Conservation (phyloP, 208 protist species). For the Novymonas esmeraldas region DNA sequence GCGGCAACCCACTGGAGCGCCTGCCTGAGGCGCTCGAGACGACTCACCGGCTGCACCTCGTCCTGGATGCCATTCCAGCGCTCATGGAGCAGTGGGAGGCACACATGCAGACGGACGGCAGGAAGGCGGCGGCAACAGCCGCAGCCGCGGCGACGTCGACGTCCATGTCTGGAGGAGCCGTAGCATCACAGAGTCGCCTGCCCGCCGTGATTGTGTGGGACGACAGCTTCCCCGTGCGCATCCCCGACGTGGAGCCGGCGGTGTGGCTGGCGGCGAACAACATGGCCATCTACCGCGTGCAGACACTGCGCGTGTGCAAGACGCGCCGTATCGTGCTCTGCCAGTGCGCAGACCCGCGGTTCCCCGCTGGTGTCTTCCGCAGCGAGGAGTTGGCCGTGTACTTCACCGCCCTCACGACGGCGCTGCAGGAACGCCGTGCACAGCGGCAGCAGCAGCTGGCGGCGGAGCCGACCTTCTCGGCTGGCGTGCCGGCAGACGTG, state of each 20-base stretch:
- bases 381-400: constrained; percentile 37
- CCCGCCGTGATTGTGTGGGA: constrained; percentile 73
- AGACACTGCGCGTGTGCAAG: constrained; percentile 50
- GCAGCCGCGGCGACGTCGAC: neutral
- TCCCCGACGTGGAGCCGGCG: constrained; percentile 26
- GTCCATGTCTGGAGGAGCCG: neutral
- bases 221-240: constrained; percentile 70
- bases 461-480: neutral
- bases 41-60: constrained; percentile 55
- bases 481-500: neutral
- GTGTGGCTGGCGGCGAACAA: constrained; percentile 61
- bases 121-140: neutral
- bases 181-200: constrained; percentile 1
- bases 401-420: constrained; percentile 25
- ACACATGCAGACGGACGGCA: constrained; percentile 14
- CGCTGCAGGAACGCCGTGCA: constrained; percentile 20
- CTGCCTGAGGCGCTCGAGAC: constrained; percentile 62
- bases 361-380: constrained; percentile 35
- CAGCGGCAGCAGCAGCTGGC: constrained; percentile 9
- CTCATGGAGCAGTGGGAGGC: constrained; percentile 72
- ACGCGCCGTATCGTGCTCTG: constrained; percentile 52
- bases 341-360: constrained; percentile 35
- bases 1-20: constrained; percentile 58
- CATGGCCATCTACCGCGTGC: constrained; percentile 44
- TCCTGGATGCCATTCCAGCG: constrained; percentile 68